Conservation (phyloP, 441 rosid species). For the Populus hybrid region DNA sequence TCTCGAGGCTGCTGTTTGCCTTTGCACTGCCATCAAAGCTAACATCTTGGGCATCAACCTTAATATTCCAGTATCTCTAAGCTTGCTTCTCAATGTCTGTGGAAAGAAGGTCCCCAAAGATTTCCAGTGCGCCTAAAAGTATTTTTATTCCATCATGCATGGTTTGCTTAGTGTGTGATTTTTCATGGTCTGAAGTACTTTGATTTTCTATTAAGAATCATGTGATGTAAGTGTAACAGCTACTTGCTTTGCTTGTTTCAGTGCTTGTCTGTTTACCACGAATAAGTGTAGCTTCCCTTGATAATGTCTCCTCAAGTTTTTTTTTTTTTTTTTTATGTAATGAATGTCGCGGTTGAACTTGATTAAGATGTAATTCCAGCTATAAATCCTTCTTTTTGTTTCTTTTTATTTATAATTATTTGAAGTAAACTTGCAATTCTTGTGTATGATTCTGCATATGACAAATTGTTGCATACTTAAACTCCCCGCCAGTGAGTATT, state of each 20-base stretch:
- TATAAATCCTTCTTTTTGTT: background rate
- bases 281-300: background rate
- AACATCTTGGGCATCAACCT: slow-evolving; percentile 42
- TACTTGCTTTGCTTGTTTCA: background rate
- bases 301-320: background rate
- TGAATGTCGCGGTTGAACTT: no score
- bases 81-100: slow-evolving; percentile 48
- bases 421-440: background rate
- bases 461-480: no score
- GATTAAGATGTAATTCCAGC: background rate
- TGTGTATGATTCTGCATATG: no score
- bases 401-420: no score
- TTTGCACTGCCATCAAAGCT: slow-evolving; percentile 54
- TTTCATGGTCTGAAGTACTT: background rate
- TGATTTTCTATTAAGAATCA: background rate
- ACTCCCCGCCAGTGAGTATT: background rate
- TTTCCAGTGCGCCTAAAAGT: slow-evolving; percentile 25
- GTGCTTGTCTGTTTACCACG: background rate
- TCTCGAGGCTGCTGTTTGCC: slow-evolving; percentile 59
- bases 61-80: slow-evolving; percentile 36
- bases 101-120: slow-evolving; percentile 41
- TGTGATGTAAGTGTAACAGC: background rate
- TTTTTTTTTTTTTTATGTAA: no score
- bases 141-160: background rate
- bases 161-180: background rate